Evolutionary conservation across 78 protist species (phyloP), one percentile per base, ranked within the genome.

Genomic region (Dictyostelium brefeldianum): DNA sequence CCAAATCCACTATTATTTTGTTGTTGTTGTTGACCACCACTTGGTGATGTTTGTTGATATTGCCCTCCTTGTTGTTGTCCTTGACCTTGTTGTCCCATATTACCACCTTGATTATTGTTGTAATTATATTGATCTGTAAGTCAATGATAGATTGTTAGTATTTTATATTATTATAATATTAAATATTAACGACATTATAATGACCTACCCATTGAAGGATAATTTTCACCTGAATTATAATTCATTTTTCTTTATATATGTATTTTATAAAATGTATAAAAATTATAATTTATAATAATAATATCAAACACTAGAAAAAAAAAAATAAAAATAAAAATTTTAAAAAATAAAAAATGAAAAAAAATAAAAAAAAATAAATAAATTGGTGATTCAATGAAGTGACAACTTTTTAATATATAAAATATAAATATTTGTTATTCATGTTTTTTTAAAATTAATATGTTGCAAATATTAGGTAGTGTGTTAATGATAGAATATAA

Each of bases 161-260:
- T 25, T 25, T 25, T 73, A 7, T 9, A 46, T 6, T 9, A 6
- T 47, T 9, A 29, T 18, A 74, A 74, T 10, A 53, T 81, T 20
- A 50, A n/a, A 29, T n/a, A 48, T 62, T 29, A 67, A 81, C 27
- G 53, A 29, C 3, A 59, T 56, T 41, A 17, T 1, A 8, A 14
- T 12, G 18, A 41, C 90, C 4, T 83, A 83, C 90, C 90, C 80
- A 83, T 83, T 51, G 90, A 83, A 29, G 90, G 90, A 74, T 83
- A 83, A 43, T 43, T 20, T 18, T 20, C 78, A 43, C 73, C 73
- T 65, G 73, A 65, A 65, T 65, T 65, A 65, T 29, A 65, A 65
- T 31, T 31, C 15, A 41, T 65, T 14, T 65, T 65, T 65, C 46
- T 31, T 65, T 65, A 14, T 65, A 51, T 51, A 14, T 51, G 10